Percentiles rank a stretch among this genome's conserved stretches.
Conservation (phyloP, 805 yeast genomes). For the Saccharomyces jurei region DNA sequence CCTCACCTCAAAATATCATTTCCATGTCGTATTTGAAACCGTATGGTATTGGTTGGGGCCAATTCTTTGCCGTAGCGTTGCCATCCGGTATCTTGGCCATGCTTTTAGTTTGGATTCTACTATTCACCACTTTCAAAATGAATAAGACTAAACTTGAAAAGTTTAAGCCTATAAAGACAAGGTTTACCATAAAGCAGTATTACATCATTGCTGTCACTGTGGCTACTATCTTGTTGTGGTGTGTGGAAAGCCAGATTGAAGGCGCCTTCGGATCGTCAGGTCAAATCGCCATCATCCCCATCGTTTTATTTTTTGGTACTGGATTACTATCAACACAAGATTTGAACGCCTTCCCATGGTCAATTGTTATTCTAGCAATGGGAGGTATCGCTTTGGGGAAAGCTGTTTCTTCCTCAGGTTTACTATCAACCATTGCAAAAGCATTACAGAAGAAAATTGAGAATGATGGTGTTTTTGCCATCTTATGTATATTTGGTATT, state of each 20-base stretch:
- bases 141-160: conserved; percentile 38
- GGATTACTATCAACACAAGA: conserved; percentile 77
- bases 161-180: conserved; percentile 44
- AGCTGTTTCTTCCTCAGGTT: conserved; percentile 84
- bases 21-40: conserved; percentile 76
- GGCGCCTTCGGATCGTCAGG: conserved; percentile 82
- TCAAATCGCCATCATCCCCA: conserved; percentile 74
- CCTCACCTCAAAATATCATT: conserved; percentile 87
- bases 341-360: conserved; percentile 90
- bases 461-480: conserved; percentile 54
- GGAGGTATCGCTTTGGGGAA: conserved; percentile 91
- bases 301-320: conserved; percentile 77
- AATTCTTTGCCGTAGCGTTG: conserved; percentile 79
- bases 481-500: conserved; percentile 69
- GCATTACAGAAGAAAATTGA: conserved; percentile 57
- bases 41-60: conserved; percentile 61
- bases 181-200: conserved; percentile 60
- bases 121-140: conserved; percentile 46
- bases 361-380: conserved; percentile 88
- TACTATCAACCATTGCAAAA: conserved; percentile 65
- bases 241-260: conserved; percentile 65
- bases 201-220: conserved; percentile 59
- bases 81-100: conserved; percentile 64
- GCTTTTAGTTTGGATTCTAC: conserved; percentile 58
- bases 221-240: conserved; percentile 75